phyloP scores from a whole-genome alignment of 169 alveolate genomes.

The Plasmodium billcollinsi region DNA sequence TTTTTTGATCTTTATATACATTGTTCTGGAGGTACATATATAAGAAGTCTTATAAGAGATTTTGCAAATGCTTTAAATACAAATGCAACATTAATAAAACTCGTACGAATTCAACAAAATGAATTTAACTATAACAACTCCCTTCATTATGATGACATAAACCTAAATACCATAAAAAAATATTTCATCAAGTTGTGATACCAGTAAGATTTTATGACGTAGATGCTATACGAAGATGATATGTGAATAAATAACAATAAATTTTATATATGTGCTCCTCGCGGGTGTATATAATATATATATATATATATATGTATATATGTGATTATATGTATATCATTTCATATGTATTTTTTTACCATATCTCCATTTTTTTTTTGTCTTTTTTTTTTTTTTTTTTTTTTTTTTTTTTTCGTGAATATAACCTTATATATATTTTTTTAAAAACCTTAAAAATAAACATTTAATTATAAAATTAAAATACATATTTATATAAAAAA shows the following conservation, averaged over 20 bases:
- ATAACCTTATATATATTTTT: too few species aligned
- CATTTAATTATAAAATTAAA: too few species aligned
- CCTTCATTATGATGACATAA: slow-evolving; percentile 60
- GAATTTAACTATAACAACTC: slow-evolving; percentile 11
- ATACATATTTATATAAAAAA: too few species aligned
- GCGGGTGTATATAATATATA: background rate
- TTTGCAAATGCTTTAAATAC: slow-evolving; percentile 79
- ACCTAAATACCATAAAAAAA: slow-evolving; percentile 19
- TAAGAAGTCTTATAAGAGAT: slow-evolving; percentile 83
- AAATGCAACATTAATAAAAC: slow-evolving; percentile 78
- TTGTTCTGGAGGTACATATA: slow-evolving; percentile 86
- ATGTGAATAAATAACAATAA: background rate
- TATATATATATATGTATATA: background rate
- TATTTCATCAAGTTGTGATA: slow-evolving; percentile 35
- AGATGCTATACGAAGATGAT: too few species aligned
- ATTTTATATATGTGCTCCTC: background rate
- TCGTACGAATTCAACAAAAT: slow-evolving; percentile 54
- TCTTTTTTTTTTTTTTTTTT: too few species aligned
- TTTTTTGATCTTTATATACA: slow-evolving; percentile 76
- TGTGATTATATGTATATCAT: too few species aligned
- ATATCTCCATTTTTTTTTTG: too few species aligned
- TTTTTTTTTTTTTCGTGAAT: too few species aligned
- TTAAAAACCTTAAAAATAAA: too few species aligned
- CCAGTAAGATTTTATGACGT: background rate
- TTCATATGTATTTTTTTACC: too few species aligned